These are phyloP conservation scores for Colletotrichum sp. DNA, from an alignment of 2,329 filamentous ascomycete genomes.

Conservation along the genomic window DNA sequence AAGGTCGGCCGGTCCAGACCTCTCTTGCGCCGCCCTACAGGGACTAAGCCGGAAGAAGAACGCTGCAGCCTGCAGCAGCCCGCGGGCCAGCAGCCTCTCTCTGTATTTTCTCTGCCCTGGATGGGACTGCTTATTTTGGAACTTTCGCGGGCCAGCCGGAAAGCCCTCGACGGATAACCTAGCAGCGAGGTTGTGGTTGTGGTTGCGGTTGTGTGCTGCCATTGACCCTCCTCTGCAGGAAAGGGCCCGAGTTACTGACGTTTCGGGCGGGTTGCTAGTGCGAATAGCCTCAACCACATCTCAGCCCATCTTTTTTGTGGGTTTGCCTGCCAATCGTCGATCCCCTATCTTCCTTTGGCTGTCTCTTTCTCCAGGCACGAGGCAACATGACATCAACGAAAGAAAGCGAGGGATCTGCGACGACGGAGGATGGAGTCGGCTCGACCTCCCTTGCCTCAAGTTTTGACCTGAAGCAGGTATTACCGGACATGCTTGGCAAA, in stretches of 20 bases:
- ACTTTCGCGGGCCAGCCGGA: neutral
- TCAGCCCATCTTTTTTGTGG: neutral
- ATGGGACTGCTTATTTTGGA: neutral
- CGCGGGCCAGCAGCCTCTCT: neutral
- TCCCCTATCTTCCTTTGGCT: neutral
- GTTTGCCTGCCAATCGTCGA: neutral
- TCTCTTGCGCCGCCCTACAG: neutral
- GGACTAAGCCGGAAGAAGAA: conserved; percentile 3
- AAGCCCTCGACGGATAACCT: neutral
- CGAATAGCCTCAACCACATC: conserved; percentile 8
- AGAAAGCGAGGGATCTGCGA: neutral
- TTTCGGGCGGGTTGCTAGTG: neutral
- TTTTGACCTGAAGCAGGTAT: neutral
- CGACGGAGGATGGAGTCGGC: neutral
- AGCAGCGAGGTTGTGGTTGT: neutral
- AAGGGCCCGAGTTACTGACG: neutral
- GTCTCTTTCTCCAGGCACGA: neutral
- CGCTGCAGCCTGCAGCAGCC: neutral
- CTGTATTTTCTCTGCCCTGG: neutral
- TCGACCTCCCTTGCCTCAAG: neutral
- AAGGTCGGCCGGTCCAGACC: neutral
- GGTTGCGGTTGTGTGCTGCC: neutral
- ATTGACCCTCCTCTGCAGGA: neutral
- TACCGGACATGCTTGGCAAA: conserved; percentile 5
- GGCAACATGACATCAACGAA: conserved; percentile 7